A percentile compares a stretch with the other conserved stretches of the same genome.
Evolutionary conservation across 805 yeast species (phyloP).

Genomic region (Candida koratica): DNA sequence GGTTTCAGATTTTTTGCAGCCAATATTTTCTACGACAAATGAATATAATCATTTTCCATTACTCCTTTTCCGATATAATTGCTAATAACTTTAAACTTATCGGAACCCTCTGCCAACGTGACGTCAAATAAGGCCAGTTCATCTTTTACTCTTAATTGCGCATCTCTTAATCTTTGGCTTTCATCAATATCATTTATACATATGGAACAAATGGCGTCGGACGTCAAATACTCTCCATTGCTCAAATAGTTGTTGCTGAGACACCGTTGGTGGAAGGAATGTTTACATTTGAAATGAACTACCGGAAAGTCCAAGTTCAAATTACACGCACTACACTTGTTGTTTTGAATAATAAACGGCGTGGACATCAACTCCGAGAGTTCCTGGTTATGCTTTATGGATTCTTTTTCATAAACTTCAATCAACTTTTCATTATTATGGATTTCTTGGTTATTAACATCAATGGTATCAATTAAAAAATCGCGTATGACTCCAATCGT

Average conservation of each 20-base stretch:
- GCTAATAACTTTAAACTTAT: constrained; percentile 68
- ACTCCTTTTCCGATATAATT: constrained; percentile 89
- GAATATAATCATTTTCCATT: constrained; percentile 45
- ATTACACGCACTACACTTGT: constrained; percentile 63
- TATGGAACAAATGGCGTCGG: constrained; percentile 53
- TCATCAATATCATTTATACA: constrained; percentile 73
- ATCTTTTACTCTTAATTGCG: constrained; percentile 60
- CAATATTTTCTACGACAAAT: too few relatives aligned
- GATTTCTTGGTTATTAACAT: constrained; percentile 59
- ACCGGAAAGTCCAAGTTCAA: constrained; percentile 69
- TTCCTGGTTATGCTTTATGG: constrained; percentile 49
- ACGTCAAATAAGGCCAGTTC: constrained; percentile 60
- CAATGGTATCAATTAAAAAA: constrained; percentile 58
- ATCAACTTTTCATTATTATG: constrained; percentile 64
- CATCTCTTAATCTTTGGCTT: constrained; percentile 50
- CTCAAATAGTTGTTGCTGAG: constrained; percentile 44
- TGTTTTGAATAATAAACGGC: constrained; percentile 55
- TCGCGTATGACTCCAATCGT: constrained; percentile 71
- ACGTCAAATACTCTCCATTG: constrained; percentile 9
- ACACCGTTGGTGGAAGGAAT: constrained; percentile 83
- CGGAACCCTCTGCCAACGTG: constrained; percentile 50
- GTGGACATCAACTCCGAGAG: constrained; percentile 46
- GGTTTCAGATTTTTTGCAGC: constrained; percentile 1
- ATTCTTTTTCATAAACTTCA: constrained; percentile 63
- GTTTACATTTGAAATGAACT: constrained; percentile 80